Base-by-base conservation (phyloP, 495 filamentous ascomycete genomes). In the Cladorrhinum samala region DNA sequence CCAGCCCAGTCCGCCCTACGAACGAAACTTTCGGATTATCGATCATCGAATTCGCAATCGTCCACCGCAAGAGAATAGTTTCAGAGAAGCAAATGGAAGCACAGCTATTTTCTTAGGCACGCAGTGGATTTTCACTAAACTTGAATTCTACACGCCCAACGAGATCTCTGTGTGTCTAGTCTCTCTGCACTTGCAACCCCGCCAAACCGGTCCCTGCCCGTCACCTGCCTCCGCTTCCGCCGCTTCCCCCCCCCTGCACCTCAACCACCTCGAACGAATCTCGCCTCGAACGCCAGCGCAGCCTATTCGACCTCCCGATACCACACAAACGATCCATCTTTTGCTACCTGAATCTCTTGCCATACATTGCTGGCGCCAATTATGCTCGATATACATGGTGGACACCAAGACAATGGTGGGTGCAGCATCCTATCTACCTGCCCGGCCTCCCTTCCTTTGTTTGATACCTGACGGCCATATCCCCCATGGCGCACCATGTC, bases 301-400 rank as follows among this genome's bases (percentile, higher is more conserved):
- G 30, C 48, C n/a, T 4, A 33, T 41, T 41, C n/a, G 7, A 14
- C 39, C 39, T 6, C n/a, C 17, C n/a, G 17, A 17, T 6, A 41
- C 25, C 45, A 33, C 9, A 47, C 3, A 20, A 20, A n/a, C 24
- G 9, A 36, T 27, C 42, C 47, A 46, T 42, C 9, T 33, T 56
- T 52, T 44, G 36, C 57, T 47, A n/a, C 7, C 21, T 17, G 21
- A 14, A 47, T 4, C 21, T 18, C 13, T 49, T 44, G 19, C 49
- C 46, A 39, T 33, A 50, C 39, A 41, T 48, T 59, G 46, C 46
- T 49, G 53, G 36, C 56, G 46, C 45, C 71, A 73, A 75, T 65
- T 74, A 77, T 77, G 74, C 72, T 68, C 65, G 68, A 66, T 57
- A 71, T 69, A 61, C 63, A 72, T 71, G 70, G 70, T 63, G 69